phyloP scores from a whole-genome alignment of 2,329 filamentous ascomycete species.

The Neonectria hederae region DNA sequence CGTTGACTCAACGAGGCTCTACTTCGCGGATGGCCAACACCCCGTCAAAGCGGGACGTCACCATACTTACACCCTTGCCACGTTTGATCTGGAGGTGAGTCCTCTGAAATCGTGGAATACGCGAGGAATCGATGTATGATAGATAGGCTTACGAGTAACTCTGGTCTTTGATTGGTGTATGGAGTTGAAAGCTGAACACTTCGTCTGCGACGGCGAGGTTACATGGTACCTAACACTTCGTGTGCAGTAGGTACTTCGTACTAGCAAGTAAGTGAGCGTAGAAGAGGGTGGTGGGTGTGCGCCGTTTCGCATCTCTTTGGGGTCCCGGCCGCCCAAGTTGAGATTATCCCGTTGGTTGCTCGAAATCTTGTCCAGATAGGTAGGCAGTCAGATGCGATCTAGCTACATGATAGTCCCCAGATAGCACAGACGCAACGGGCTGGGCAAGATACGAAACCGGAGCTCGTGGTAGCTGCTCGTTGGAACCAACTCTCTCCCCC shows the following conservation, averaged over 20 bases:
- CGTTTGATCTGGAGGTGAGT: not conserved
- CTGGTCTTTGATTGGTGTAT: not conserved
- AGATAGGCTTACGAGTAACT: not conserved
- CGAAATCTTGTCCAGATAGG: not conserved
- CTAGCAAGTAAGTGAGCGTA: not conserved
- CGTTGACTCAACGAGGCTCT: not conserved
- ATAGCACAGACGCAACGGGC: not conserved
- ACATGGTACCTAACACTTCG: not conserved
- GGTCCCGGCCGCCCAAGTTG: not conserved
- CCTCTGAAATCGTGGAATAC: not conserved
- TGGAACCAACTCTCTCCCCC: not conserved
- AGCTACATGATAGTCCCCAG: not conserved
- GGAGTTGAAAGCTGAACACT: not conserved
- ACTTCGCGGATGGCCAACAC: not conserved
- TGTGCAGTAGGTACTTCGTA: too few relatives aligned
- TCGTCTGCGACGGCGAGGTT: not conserved
- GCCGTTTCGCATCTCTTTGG: not conserved
- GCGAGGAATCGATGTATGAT: not conserved
- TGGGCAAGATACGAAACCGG: constrained; percentile 6
- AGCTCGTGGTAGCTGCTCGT: not conserved
- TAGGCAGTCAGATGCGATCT: not conserved
- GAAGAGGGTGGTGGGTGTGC: not conserved
- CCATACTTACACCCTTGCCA: constrained; percentile 4
- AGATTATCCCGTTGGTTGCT: not conserved
- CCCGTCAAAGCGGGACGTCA: not conserved